Conservation (phyloP, 2,329 filamentous ascomycete species). For the Arachnomyces sp. region DNA sequence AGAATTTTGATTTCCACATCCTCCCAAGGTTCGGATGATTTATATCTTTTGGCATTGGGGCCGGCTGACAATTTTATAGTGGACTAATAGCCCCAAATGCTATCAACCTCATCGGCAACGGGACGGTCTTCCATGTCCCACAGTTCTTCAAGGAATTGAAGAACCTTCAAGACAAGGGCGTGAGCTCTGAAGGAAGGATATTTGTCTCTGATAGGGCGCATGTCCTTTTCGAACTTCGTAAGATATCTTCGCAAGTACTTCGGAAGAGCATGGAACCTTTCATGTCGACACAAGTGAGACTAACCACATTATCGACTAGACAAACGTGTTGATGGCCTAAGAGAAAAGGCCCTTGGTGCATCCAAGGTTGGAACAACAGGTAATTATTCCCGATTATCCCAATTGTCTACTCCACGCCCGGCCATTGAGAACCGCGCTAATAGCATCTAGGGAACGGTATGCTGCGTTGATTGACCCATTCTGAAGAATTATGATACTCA, state of each 20-base stretch:
- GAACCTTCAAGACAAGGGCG: conserved; percentile 35
- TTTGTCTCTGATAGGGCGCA: conserved; percentile 41
- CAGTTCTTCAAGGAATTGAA: conserved; percentile 42
- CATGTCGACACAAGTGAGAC: too few relatives aligned
- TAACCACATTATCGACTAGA: too few relatives aligned
- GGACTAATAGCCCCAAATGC: conserved; percentile 35
- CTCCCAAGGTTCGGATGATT: conserved; percentile 30
- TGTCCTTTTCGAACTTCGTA: conserved; percentile 35
- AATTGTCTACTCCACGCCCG: too few relatives aligned
- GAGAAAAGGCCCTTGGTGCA: conserved; percentile 36
- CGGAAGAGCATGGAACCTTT: too few relatives aligned
- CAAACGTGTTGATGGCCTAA: conserved; percentile 29
- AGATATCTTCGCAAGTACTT: too few relatives aligned
- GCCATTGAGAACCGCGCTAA: too few relatives aligned
- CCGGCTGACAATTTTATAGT: conserved; percentile 1
- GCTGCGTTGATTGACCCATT: too few relatives aligned
- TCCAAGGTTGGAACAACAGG: conserved; percentile 42
- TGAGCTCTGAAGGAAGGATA: conserved; percentile 34
- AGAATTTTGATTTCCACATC: conserved; percentile 43
- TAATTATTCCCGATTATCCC: conserved; percentile 25
- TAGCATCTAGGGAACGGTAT: too few relatives aligned
- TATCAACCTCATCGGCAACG: conserved; percentile 40
- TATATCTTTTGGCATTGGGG: neutral
- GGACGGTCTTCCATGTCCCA: conserved; percentile 40
- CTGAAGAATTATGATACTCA: too few relatives aligned